A percentile compares a stretch with the other conserved stretches of the same genome.
Evolutionary conservation across 2,329 filamentous ascomycete genomes (phyloP).

Genomic region (Aspergillus hortae): DNA sequence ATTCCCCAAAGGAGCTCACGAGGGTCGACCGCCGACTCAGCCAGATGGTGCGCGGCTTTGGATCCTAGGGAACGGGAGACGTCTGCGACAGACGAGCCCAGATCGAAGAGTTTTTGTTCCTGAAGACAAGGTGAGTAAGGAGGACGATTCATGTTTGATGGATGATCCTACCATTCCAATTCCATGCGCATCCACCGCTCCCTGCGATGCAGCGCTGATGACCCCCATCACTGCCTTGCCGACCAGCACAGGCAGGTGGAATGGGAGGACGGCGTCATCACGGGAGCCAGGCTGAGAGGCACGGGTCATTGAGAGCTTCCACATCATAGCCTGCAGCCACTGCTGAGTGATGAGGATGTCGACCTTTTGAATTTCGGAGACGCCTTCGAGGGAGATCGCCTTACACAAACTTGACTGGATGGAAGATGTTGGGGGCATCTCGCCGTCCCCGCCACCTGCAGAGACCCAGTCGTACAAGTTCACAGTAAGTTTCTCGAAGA

Average conservation of each 20-base stretch:
- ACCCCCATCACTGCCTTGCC: constrained; percentile 63
- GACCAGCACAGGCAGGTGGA: constrained; percentile 62
- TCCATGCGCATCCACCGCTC: constrained; percentile 71
- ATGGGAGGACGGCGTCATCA: constrained; percentile 57
- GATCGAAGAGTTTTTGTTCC: constrained; percentile 39
- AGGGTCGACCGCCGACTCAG: constrained; percentile 29
- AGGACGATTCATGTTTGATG: background rate
- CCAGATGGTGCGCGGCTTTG: constrained; percentile 24
- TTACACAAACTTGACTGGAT: constrained; percentile 52
- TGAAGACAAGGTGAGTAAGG: constrained; percentile 7
- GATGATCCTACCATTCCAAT: constrained; percentile 64
- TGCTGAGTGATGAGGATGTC: constrained; percentile 68
- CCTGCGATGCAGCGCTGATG: constrained; percentile 69
- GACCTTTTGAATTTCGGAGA: constrained; percentile 64
- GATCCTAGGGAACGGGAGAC: constrained; percentile 30
- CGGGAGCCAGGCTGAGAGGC: constrained; percentile 57
- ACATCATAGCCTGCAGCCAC: constrained; percentile 68
- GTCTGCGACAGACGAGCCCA: constrained; percentile 31
- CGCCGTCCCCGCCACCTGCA: constrained; percentile 30
- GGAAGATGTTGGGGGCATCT: constrained; percentile 35
- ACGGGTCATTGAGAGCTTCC: constrained; percentile 67
- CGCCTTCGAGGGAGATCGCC: constrained; percentile 52
- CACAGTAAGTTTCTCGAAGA: constrained; percentile 37
- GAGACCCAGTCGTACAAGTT: constrained; percentile 39
- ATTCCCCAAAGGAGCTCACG: constrained; percentile 38